Conservation (phyloP, 352 stramenopile genomes). For the Globisporangium okanoganense region DNA sequence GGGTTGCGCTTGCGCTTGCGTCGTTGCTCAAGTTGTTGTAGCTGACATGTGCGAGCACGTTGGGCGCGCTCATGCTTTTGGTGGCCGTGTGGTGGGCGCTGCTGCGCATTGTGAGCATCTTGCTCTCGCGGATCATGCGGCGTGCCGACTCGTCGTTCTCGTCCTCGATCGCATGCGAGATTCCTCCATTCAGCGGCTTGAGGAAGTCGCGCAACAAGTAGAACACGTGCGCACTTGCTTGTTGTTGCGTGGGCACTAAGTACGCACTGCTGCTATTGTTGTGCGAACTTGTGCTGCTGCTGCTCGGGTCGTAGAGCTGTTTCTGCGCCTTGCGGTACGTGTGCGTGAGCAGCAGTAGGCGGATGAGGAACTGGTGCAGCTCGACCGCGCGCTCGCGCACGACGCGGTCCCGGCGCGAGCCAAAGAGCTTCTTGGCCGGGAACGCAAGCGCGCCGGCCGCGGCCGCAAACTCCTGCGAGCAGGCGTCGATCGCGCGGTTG, state of each 20-base stretch:
- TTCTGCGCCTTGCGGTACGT: conserved; percentile 76
- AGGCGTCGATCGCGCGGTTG: conserved; percentile 39
- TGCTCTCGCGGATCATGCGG: conserved; percentile 61
- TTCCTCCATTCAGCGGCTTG: conserved; percentile 25
- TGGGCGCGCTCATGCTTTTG: conserved; percentile 11
- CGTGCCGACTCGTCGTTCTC: conserved; percentile 30
- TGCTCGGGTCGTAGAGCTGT: conserved; percentile 33
- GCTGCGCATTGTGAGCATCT: conserved; percentile 58
- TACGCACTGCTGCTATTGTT: conserved; percentile 16
- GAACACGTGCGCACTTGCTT: conserved; percentile 62
- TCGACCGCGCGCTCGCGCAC: conserved; percentile 69
- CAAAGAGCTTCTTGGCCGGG: conserved; percentile 62
- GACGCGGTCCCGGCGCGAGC: conserved; percentile 61
- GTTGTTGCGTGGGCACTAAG: conserved; percentile 31
- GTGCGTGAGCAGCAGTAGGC: conserved; percentile 66
- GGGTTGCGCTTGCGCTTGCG: background rate
- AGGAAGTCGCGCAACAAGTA: conserved; percentile 70
- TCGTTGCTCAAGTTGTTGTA: conserved; percentile 1
- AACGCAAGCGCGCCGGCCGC: conserved; percentile 40
- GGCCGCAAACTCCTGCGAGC: conserved; percentile 37
- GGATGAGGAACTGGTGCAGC: conserved; percentile 75
- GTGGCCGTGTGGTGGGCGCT: conserved; percentile 6
- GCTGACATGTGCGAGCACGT: conserved; percentile 7
- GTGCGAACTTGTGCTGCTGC: conserved; percentile 16
- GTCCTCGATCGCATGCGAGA: conserved; percentile 9